phyloP scores from a whole-genome alignment of 1,284 basidiomycete species.

The Hemileia vastatrix region DNA sequence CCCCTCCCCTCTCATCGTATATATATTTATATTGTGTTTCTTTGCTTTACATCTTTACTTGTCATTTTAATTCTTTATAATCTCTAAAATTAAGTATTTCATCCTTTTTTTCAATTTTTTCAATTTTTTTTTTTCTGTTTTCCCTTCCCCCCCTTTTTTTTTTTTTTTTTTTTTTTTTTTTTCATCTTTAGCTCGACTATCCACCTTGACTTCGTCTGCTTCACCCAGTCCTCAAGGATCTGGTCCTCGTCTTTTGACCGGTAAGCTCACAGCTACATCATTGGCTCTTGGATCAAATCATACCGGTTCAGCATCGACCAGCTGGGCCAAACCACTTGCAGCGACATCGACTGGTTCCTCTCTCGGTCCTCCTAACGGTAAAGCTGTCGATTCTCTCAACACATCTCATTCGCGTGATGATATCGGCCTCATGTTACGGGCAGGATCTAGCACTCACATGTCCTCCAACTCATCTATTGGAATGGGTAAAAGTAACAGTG shows the following conservation, averaged over 20 bases:
- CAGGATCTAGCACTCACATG: too few relatives aligned
- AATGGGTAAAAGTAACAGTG: too few relatives aligned
- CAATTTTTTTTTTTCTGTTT: background rate
- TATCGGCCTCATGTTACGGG: too few relatives aligned
- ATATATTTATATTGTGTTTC: too few relatives aligned
- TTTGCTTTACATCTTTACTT: too few relatives aligned
- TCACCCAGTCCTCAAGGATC: background rate
- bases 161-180: background rate
- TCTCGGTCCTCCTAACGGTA: background rate
- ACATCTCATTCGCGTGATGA: too few relatives aligned
- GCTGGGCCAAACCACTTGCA: conserved; percentile 14
- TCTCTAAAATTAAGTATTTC: too few relatives aligned
- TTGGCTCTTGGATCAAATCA: conserved; percentile 13
- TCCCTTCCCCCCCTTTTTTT: background rate
- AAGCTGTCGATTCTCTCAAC: too few relatives aligned
- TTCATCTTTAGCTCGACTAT: conserved; percentile 9
- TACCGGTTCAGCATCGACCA: background rate
- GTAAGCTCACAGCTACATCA: conserved; percentile 9
- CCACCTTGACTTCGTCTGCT: conserved; percentile 9
- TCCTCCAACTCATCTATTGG: too few relatives aligned
- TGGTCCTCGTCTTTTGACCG: conserved; percentile 18
- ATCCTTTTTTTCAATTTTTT: too few relatives aligned
- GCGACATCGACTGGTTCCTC: background rate
- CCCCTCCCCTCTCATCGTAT: too few relatives aligned
- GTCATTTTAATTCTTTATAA: too few relatives aligned